These are phyloP conservation scores for Serpula lacrymans DNA, from an alignment of 768 basidiomycete species.

Conservation along the genomic window DNA sequence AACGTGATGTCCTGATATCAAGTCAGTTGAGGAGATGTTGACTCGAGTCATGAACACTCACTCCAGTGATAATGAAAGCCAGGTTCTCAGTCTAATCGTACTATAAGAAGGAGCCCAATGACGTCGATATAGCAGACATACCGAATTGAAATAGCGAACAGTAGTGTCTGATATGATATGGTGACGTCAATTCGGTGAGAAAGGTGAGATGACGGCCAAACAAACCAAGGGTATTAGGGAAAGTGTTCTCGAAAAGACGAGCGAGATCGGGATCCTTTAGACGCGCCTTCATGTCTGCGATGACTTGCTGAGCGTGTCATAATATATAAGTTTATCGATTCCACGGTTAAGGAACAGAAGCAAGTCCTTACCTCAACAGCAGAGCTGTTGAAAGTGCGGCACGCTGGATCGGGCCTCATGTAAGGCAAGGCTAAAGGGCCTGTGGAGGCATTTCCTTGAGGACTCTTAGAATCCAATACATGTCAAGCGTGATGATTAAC, in stretches of 20 bases:
- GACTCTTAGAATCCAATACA: slow-evolving; percentile 34
- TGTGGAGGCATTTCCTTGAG: slow-evolving; percentile 57
- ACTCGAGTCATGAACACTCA: slow-evolving; percentile 25
- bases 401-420: slow-evolving; percentile 67
- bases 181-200: not conserved
- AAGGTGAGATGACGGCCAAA: slow-evolving; percentile 1
- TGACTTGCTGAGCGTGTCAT: slow-evolving; percentile 51
- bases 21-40: not conserved
- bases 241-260: slow-evolving; percentile 77
- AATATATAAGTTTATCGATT: too few species aligned
- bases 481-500: not conserved
- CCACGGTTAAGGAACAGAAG: not conserved
- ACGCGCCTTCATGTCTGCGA: slow-evolving; percentile 66
- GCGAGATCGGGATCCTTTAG: slow-evolving; percentile 78
- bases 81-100: slow-evolving; percentile 55
- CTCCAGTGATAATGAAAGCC: slow-evolving; percentile 80
- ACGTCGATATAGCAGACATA: slow-evolving; percentile 29
- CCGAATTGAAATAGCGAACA: slow-evolving; percentile 69
- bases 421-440: slow-evolving; percentile 64
- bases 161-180: slow-evolving; percentile 56
- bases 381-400: slow-evolving; percentile 74
- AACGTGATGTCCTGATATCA: slow-evolving; percentile 66
- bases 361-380: slow-evolving; percentile 59
- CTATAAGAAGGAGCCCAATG: slow-evolving; percentile 5
- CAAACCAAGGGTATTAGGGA: slow-evolving; percentile 76